Evolutionary conservation across 345 rosid species (phyloP).

Genomic region (Arabidopsis thaliana): TAIR10.1 NC_003071.7:9096001-9096500

Average conservation of each 20-base stretch:
- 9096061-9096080: not conserved
- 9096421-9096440: too few species aligned
- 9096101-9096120: constrained; percentile 13
- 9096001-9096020: constrained; percentile 25
- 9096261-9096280: constrained; percentile 28
- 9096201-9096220: constrained; percentile 16
- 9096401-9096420: not conserved
- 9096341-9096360: constrained; percentile 42
- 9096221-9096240: constrained; percentile 7
- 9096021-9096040: constrained; percentile 25
- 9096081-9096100: not conserved
- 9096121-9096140: constrained; percentile 25
- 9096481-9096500: too few species aligned
- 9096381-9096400: not conserved
- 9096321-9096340: constrained; percentile 34
- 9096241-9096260: not conserved
- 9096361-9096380: constrained; percentile 3
- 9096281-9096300: not conserved
- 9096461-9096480: not conserved
- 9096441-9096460: not conserved
- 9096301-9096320: constrained; percentile 9
- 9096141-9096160: not conserved
- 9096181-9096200: not conserved
- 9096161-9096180: constrained; percentile 16
- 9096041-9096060: constrained; percentile 22